Evolutionary conservation across 2,329 filamentous ascomycete genomes (phyloP).

Genomic region (Aspergillus versicolor): DNA sequence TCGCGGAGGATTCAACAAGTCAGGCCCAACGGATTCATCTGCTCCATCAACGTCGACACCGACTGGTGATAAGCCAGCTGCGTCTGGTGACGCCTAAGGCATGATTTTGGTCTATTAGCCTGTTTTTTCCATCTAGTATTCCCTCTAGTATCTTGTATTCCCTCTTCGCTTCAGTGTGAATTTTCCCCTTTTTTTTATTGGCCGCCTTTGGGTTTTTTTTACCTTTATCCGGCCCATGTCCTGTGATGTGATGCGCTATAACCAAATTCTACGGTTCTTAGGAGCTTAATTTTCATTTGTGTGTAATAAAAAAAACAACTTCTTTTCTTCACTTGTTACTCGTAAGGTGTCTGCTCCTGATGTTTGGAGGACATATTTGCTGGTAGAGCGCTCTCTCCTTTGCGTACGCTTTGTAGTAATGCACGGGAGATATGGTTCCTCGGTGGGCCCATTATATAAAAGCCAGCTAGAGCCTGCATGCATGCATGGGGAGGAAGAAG

Average conservation of each 20-base stretch:
- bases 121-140: constrained; percentile 7
- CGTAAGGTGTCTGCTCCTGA: no score
- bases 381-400: not conserved
- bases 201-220: constrained; percentile 13
- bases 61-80: constrained; percentile 35
- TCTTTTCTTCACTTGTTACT: constrained; percentile 4
- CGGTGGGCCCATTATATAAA: no score
- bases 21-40: constrained; percentile 40
- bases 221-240: constrained; percentile 17
- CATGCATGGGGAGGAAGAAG: no score
- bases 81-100: constrained; percentile 33
- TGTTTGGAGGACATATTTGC: not conserved
- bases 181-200: constrained; percentile 7
- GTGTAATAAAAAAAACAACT: constrained; percentile 20
- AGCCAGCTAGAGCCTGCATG: no score
- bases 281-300: constrained; percentile 31
- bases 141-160: constrained; percentile 11
- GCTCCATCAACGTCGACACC: constrained; percentile 27
- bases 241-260: constrained; percentile 15
- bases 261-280: constrained; percentile 14
- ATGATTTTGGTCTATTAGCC: constrained; percentile 14
- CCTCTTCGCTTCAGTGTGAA: constrained; percentile 11
- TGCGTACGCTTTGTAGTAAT: no score
- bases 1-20: constrained; percentile 59
- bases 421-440: no score